Conservation (phyloP, 768 basidiomycete species). For the Brasilioporus rufonigricans region DNA sequence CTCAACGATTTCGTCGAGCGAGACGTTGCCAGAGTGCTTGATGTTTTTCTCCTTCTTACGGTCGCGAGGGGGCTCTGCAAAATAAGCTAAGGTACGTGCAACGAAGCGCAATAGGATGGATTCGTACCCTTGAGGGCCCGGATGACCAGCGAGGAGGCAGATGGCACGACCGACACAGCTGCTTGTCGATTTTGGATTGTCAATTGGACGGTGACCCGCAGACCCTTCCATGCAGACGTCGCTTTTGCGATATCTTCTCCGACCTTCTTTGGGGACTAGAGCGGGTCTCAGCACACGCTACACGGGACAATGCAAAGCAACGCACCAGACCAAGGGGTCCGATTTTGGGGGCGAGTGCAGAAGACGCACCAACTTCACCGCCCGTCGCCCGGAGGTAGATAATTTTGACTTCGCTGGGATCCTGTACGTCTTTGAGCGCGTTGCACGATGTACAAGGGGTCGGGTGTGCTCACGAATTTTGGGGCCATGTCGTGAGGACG, state of each 20-base stretch:
- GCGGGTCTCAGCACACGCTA: conserved; percentile 10
- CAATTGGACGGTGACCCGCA: conserved; percentile 97
- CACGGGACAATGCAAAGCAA: conserved; percentile 3
- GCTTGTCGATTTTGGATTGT: conserved; percentile 99
- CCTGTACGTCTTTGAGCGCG: conserved; percentile 45
- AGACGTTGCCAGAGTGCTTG: conserved; percentile 93
- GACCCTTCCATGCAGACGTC: conserved; percentile 97
- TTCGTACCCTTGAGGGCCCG: conserved; percentile 90
- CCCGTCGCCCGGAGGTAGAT: conserved; percentile 98
- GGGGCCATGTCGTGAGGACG: conserved; percentile 60
- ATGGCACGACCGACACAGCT: conserved; percentile 92
- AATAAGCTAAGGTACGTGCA: not conserved
- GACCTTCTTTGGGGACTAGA: conserved; percentile 98
- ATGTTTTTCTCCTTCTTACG: conserved; percentile 99
- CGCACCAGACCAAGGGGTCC: conserved; percentile 98
- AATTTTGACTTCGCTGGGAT: conserved; percentile 98
- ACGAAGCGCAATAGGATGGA: not conserved
- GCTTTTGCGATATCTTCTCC: conserved; percentile 99
- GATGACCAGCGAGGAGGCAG: conserved; percentile 97
- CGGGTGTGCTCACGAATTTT: conserved; percentile 57
- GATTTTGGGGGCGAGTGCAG: conserved; percentile 98
- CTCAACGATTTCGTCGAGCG: conserved; percentile 90
- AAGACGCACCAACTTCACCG: conserved; percentile 99
- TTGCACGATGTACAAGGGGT: not conserved
- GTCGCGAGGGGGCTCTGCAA: conserved; percentile 93